A percentile compares a stretch with the other conserved stretches of the same genome.
Conservation (phyloP, 345 rosid genomes). For the Aurinia saxatilis region DNA sequence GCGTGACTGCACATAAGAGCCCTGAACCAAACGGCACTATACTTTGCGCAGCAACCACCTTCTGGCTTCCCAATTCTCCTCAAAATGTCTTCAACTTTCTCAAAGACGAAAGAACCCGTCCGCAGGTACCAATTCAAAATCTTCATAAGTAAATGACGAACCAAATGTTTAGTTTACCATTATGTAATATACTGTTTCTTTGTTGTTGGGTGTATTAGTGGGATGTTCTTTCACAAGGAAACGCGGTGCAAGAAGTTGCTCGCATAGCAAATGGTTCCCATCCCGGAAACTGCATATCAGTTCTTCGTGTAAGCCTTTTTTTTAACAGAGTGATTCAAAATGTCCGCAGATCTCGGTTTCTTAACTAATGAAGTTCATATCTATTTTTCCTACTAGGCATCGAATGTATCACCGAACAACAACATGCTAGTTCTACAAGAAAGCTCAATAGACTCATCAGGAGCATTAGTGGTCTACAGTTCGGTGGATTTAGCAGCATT, state of each 20-base stretch:
- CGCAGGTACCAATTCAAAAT: conserved; percentile 48
- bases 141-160: not conserved
- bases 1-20: conserved; percentile 76
- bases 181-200: not conserved
- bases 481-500: conserved; percentile 79
- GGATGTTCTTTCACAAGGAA: conserved; percentile 93
- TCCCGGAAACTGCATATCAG: conserved; percentile 90
- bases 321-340: not conserved
- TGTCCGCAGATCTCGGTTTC: not conserved
- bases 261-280: conserved; percentile 85
- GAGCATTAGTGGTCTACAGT: conserved; percentile 73
- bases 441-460: conserved; percentile 84
- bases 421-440: conserved; percentile 95
- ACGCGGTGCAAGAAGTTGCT: conserved; percentile 86
- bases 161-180: not conserved
- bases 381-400: conserved; percentile 37
- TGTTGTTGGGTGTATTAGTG: conserved; percentile 40
- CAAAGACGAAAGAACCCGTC: conserved; percentile 84
- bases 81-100: conserved; percentile 73
- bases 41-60: conserved; percentile 87
- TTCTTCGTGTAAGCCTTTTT: conserved; percentile 62
- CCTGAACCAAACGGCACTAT: conserved; percentile 75
- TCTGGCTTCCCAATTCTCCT: conserved; percentile 83
- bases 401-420: conserved; percentile 61
- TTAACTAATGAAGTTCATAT: not conserved